These are phyloP conservation scores for Multifurca ochricompacta DNA, from an alignment of 768 basidiomycete genomes.

Conservation along the genomic window DNA sequence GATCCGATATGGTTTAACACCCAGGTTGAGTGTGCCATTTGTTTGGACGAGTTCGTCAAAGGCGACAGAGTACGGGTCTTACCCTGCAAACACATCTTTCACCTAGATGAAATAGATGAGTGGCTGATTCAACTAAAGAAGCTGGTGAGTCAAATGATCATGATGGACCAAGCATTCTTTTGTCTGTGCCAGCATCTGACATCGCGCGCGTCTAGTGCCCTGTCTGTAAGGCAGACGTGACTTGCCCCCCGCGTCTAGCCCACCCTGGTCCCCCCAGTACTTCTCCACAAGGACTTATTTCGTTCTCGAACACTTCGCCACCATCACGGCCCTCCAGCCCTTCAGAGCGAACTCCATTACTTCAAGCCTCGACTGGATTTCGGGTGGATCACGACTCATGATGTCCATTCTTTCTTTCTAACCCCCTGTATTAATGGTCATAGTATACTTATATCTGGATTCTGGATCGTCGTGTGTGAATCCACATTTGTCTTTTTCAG, in stretches of 20 bases:
- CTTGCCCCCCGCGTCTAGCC: constrained; percentile 40
- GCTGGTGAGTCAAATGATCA: constrained; percentile 47
- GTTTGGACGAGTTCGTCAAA: constrained; percentile 75
- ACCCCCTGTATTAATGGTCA: constrained; percentile 9
- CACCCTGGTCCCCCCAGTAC: constrained; percentile 4
- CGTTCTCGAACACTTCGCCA: not conserved
- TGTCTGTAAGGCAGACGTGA: constrained; percentile 89
- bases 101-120: constrained; percentile 82
- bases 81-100: constrained; percentile 94
- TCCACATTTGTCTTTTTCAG: constrained; percentile 10
- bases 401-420: constrained; percentile 10
- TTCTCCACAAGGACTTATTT: not conserved
- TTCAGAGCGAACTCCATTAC: constrained; percentile 15
- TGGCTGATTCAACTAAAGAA: constrained; percentile 94
- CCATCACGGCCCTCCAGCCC: constrained; percentile 9
- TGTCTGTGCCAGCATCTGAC: constrained; percentile 1
- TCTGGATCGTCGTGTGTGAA: constrained; percentile 13
- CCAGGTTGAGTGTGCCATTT: constrained; percentile 89
- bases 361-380: not conserved
- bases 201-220: constrained; percentile 54
- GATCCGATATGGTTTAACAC: constrained; percentile 69
- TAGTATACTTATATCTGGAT: constrained; percentile 18
- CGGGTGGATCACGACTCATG: constrained; percentile 11
- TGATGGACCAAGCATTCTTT: constrained; percentile 8
- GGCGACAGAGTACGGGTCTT: constrained; percentile 88